phyloP scores from a whole-genome alignment of 75 land plant genomes.

The Sequoia sempervirens region DNA sequence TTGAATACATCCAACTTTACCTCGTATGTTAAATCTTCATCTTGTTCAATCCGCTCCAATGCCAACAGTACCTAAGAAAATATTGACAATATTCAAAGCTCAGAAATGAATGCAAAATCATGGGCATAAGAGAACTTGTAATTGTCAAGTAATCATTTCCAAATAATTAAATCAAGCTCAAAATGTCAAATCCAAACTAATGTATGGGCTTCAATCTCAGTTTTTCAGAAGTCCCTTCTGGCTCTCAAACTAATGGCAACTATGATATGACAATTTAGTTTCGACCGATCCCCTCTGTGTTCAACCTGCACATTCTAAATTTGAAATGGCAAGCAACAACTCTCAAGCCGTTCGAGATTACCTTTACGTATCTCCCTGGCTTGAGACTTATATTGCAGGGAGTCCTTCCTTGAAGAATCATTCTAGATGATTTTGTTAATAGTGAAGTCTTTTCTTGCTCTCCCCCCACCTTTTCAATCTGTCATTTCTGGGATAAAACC shows the following conservation, averaged over 20 bases:
- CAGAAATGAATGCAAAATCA: not conserved
- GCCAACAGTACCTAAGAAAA: constrained; percentile 51
- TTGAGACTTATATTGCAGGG: not conserved
- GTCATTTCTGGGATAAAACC: too few relatives aligned
- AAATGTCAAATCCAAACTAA: not conserved
- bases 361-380: too few relatives aligned
- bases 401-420: not conserved
- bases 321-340: not conserved
- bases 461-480: too few relatives aligned
- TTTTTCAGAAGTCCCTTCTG: not conserved
- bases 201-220: not conserved
- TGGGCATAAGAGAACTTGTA: not conserved
- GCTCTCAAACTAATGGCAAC: not conserved
- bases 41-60: constrained; percentile 57
- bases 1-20: constrained; percentile 16
- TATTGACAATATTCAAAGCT: not conserved
- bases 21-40: constrained; percentile 58
- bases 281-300: not conserved
- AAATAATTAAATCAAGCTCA: not conserved
- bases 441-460: not conserved
- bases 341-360: not conserved
- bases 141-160: not conserved
- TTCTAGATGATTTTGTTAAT: too few relatives aligned
- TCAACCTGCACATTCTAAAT: not conserved
- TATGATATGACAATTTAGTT: not conserved